Percentiles rank a stretch among this genome's conserved stretches.
Conservation (phyloP, 371 early-diverging fungal species). For the Furculomyces boomerangus region DNA sequence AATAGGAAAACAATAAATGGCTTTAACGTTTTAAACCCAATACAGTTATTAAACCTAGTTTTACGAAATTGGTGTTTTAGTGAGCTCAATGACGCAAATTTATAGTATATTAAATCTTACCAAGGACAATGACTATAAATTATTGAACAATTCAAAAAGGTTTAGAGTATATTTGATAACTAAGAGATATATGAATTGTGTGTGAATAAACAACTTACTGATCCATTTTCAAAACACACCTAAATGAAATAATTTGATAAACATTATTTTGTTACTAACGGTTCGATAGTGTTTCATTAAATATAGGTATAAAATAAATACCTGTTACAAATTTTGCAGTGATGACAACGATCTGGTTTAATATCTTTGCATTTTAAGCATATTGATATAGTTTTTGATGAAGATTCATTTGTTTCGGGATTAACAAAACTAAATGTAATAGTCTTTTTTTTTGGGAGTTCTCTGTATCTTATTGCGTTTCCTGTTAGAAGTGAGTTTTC, state of each 20-base stretch:
- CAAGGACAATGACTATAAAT: slow-evolving; percentile 35
- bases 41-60: slow-evolving; percentile 46
- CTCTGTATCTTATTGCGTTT: too few relatives aligned
- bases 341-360: not conserved
- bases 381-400: not conserved
- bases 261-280: not conserved
- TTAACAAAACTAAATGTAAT: too few relatives aligned
- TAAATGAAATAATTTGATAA: slow-evolving; percentile 4
- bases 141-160: too few relatives aligned
- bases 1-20: slow-evolving; percentile 42
- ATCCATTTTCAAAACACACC: slow-evolving; percentile 47
- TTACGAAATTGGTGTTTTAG: slow-evolving; percentile 5
- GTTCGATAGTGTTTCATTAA: not conserved
- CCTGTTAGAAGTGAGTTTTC: too few relatives aligned
- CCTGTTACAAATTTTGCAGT: not conserved
- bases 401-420: too few relatives aligned
- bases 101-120: slow-evolving; percentile 5
- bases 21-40: slow-evolving; percentile 49
- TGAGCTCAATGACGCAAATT: slow-evolving; percentile 1
- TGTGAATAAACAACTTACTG: slow-evolving; percentile 26
- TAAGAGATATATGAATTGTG: not conserved
- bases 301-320: not conserved
- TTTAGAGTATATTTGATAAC: too few relatives aligned
- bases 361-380: not conserved
- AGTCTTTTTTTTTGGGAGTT: too few relatives aligned